These are phyloP conservation scores for Saitozyma sp. DNA, from an alignment of 768 basidiomycete genomes.

Conservation along the genomic window DNA sequence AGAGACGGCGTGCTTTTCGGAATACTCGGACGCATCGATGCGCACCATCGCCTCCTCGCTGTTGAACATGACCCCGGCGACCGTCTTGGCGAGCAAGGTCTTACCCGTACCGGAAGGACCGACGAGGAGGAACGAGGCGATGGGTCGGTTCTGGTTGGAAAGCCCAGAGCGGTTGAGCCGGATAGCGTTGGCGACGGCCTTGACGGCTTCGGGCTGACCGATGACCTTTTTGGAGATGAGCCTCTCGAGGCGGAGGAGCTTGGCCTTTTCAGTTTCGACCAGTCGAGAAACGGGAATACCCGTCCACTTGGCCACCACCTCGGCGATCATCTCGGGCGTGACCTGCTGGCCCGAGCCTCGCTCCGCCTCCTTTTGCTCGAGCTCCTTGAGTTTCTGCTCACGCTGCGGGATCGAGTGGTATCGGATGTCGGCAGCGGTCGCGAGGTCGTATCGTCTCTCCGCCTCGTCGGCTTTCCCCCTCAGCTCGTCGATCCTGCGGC, in stretches of 20 bases:
- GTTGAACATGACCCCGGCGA: conserved; percentile 54
- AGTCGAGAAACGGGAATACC: conserved; percentile 84
- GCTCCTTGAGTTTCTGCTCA: conserved; percentile 56
- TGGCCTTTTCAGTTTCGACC: conserved; percentile 50
- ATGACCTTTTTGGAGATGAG: conserved; percentile 57
- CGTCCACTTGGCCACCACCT: conserved; percentile 92
- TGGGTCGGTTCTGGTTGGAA: conserved; percentile 51
- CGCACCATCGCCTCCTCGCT: conserved; percentile 52
- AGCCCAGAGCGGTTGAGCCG: conserved; percentile 52
- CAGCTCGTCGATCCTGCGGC: conserved; percentile 84
- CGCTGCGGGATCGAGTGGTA: conserved; percentile 92
- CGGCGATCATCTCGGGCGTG: conserved; percentile 84
- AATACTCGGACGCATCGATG: conserved; percentile 63
- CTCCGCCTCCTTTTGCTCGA: conserved; percentile 67
- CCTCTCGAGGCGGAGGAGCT: conserved; percentile 52
- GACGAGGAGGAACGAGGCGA: conserved; percentile 51
- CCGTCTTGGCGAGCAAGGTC: conserved; percentile 52
- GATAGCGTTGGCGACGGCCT: conserved; percentile 53
- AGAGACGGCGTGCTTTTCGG: conserved; percentile 57
- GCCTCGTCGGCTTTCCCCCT: conserved; percentile 90
- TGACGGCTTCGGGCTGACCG: conserved; percentile 74
- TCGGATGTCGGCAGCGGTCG: conserved; percentile 65
- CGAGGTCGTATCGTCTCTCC: conserved; percentile 69
- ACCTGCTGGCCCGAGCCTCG: conserved; percentile 57
- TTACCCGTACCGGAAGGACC: conserved; percentile 54